phyloP scores from a whole-genome alignment of 2,329 filamentous ascomycete species.

The Fusarium ambrosium region DNA sequence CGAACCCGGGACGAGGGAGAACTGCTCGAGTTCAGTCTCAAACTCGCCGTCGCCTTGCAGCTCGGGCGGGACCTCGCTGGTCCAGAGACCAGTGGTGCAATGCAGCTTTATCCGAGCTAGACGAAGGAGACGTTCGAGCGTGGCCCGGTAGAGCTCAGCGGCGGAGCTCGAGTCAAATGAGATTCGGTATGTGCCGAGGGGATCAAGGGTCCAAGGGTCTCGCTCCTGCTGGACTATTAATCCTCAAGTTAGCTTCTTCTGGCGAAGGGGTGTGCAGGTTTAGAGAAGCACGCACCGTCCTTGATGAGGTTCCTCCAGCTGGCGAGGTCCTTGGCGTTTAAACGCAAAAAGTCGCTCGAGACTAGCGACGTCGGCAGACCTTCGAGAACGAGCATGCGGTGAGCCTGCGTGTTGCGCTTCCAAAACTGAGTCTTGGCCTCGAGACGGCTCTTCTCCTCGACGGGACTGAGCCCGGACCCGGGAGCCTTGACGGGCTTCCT shows the following conservation, averaged over 20 bases:
- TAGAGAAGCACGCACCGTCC: constrained; percentile 58
- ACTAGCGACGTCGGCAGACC: constrained; percentile 71
- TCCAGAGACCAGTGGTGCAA: constrained; percentile 50
- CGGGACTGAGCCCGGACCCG: neutral
- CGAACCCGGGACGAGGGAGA: constrained; percentile 49
- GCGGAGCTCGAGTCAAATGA: constrained; percentile 73
- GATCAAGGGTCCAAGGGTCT: constrained; percentile 72
- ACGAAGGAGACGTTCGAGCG: constrained; percentile 51
- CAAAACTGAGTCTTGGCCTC: neutral
- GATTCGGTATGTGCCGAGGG: constrained; percentile 76
- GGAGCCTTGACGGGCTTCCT: neutral
- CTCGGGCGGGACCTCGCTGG: constrained; percentile 43
- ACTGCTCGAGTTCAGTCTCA: constrained; percentile 43
- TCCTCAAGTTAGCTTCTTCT: constrained; percentile 4
- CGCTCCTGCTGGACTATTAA: constrained; percentile 73
- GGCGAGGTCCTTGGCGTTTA: constrained; percentile 75
- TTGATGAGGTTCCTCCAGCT: constrained; percentile 75
- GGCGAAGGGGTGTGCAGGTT: too few species aligned
- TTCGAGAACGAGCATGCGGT: constrained; percentile 67
- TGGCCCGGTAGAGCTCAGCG: constrained; percentile 70
- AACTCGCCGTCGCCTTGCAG: constrained; percentile 40
- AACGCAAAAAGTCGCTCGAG: constrained; percentile 78
- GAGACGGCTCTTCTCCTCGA: neutral
- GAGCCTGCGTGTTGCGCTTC: neutral
- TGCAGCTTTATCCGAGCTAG: constrained; percentile 50